phyloP scores from a whole-genome alignment of 2,329 filamentous ascomycete genomes.

The Fusarium algeriense region DNA sequence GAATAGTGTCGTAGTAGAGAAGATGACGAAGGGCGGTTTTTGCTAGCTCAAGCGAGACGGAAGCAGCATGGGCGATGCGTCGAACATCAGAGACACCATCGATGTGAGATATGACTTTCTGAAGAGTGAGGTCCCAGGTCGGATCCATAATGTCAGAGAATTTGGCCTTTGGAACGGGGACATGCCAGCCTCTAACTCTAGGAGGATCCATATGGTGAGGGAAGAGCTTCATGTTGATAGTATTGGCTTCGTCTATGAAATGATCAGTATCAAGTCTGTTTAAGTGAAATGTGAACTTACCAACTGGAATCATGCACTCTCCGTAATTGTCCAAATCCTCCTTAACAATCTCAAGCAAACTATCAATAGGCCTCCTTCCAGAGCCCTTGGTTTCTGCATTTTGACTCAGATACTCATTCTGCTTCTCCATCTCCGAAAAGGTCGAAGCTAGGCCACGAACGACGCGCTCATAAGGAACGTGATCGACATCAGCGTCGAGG shows the following conservation, averaged over 20 bases:
- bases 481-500: conserved; percentile 74
- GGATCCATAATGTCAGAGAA: conserved; percentile 73
- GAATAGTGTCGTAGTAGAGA: conserved; percentile 90
- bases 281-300: conserved; percentile 60
- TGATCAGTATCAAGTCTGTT: conserved; percentile 7
- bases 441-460: conserved; percentile 87
- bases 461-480: conserved; percentile 84
- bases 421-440: conserved; percentile 91
- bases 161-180: conserved; percentile 81
- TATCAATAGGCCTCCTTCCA: conserved; percentile 78
- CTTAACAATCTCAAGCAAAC: conserved; percentile 82
- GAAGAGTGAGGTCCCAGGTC: conserved; percentile 81
- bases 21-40: conserved; percentile 89
- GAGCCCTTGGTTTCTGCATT: conserved; percentile 63
- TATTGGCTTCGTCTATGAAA: conserved; percentile 84
- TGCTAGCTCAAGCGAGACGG: conserved; percentile 87
- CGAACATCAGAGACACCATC: conserved; percentile 92
- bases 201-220: conserved; percentile 83
- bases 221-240: conserved; percentile 96
- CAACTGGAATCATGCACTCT: conserved; percentile 98
- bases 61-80: conserved; percentile 85
- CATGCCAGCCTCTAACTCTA: conserved; percentile 86
- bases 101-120: conserved; percentile 84
- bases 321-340: conserved; percentile 97
- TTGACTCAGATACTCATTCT: conserved; percentile 83